Conservation (phyloP, 228 moss, liverwort and hornwort genomes). For the Sphagnum magellanicum region DNA sequence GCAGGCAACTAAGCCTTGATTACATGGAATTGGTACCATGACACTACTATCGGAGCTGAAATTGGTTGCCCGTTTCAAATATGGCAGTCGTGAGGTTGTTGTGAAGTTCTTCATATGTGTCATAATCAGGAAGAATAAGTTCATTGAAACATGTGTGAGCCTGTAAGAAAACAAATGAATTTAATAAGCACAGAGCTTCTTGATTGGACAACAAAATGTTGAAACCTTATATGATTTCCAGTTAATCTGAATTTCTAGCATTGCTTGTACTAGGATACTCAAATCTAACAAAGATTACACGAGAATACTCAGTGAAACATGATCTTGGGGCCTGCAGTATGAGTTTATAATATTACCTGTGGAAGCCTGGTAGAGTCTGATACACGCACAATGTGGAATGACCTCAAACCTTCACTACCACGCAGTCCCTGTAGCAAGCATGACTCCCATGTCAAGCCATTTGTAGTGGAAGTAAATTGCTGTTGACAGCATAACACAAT, state of each 20-base stretch:
- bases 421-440: slow-evolving; percentile 64
- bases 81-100: slow-evolving; percentile 96
- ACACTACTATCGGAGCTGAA: slow-evolving; percentile 77
- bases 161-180: slow-evolving; percentile 18
- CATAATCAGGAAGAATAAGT: slow-evolving; percentile 97
- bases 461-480: no score
- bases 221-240: no score
- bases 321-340: no score
- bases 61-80: slow-evolving; percentile 99
- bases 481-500: no score
- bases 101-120: slow-evolving; percentile 86
- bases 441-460: neutral
- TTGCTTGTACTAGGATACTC: no score
- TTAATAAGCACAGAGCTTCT: no score
- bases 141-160: slow-evolving; percentile 99
- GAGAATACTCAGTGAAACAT: no score
- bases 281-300: no score
- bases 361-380: slow-evolving; percentile 91
- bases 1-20: slow-evolving; percentile 7
- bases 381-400: slow-evolving; percentile 96
- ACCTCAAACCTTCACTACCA: slow-evolving; percentile 88
- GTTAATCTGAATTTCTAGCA: no score
- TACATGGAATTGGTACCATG: neutral
- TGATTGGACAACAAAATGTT: no score
- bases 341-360: slow-evolving; percentile 36